Percentiles rank a stretch among this genome's conserved stretches.
These are phyloP conservation scores for Flaveria robusta DNA, from an alignment of 129 eudicot genomes.

Conservation along the genomic window DNA sequence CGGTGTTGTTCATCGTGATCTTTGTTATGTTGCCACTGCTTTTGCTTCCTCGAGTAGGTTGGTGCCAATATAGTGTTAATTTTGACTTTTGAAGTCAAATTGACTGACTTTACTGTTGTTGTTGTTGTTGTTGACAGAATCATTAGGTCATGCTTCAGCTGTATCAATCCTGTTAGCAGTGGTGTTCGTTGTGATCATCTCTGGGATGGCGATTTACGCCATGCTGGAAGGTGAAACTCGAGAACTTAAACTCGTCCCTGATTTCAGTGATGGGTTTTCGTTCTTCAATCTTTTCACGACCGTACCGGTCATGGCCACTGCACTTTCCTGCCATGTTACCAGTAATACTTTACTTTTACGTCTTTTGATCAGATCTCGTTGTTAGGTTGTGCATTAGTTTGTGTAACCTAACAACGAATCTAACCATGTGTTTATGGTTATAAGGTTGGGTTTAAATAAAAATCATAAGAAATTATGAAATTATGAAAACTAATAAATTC, in stretches of 20 bases:
- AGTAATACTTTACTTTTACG: slow-evolving; percentile 42
- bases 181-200: slow-evolving; percentile 63
- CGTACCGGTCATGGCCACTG: slow-evolving; percentile 74
- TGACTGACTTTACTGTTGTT: neutral
- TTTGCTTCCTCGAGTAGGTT: slow-evolving; percentile 80
- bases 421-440: too few species aligned
- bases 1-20: slow-evolving; percentile 65
- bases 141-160: slow-evolving; percentile 81
- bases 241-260: slow-evolving; percentile 57
- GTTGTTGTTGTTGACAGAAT: slow-evolving; percentile 56
- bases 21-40: slow-evolving; percentile 75
- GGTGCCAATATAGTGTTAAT: slow-evolving; percentile 7
- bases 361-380: neutral
- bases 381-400: neutral
- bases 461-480: too few species aligned
- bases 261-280: slow-evolving; percentile 55
- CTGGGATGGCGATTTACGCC: slow-evolving; percentile 70
- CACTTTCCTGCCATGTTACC: slow-evolving; percentile 68
- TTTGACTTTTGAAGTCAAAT: slow-evolving; percentile 14
- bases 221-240: slow-evolving; percentile 59
- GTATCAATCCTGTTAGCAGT: slow-evolving; percentile 79
- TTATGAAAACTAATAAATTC: too few species aligned
- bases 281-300: slow-evolving; percentile 64
- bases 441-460: too few species aligned
- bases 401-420: neutral